These are phyloP conservation scores for Phytophthora rubi DNA, from an alignment of 352 stramenopile species.

Conservation along the genomic window DNA sequence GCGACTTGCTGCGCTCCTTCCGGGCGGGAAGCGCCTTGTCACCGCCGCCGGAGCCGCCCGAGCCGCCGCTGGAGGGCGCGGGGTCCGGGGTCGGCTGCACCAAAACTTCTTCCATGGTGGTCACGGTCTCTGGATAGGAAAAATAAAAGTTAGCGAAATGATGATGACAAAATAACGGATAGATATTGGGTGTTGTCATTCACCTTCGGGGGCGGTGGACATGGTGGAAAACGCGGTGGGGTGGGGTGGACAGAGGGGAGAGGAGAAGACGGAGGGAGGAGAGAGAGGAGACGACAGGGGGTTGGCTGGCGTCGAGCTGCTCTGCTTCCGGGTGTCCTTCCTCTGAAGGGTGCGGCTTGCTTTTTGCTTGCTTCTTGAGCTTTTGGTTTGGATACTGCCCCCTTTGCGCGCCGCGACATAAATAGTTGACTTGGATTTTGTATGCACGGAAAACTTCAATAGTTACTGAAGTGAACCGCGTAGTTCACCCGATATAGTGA, in stretches of 20 bases:
- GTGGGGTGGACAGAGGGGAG: not conserved
- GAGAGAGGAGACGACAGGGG: constrained; percentile 13
- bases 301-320: constrained; percentile 20
- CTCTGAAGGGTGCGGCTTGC: constrained; percentile 9
- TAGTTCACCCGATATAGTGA: constrained; percentile 14
- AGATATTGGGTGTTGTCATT: not conserved
- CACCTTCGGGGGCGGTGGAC: constrained; percentile 37
- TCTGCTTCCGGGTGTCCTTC: constrained; percentile 32
- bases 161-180: not conserved
- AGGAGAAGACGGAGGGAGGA: constrained; percentile 24
- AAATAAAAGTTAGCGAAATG: not conserved
- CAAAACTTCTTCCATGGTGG: constrained; percentile 30
- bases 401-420: constrained; percentile 12
- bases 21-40: constrained; percentile 67
- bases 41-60: constrained; percentile 33
- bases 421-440: constrained; percentile 24
- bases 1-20: constrained; percentile 87
- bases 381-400: constrained; percentile 24
- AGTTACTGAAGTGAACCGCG: constrained; percentile 10
- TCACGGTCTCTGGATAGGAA: constrained; percentile 17
- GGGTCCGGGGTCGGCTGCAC: constrained; percentile 11
- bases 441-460: constrained; percentile 23
- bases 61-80: constrained; percentile 12
- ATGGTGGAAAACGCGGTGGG: constrained; percentile 21
- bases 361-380: constrained; percentile 11